These are phyloP conservation scores for Cytospora mali DNA, from an alignment of 2,329 filamentous ascomycete species.

Conservation along the genomic window DNA sequence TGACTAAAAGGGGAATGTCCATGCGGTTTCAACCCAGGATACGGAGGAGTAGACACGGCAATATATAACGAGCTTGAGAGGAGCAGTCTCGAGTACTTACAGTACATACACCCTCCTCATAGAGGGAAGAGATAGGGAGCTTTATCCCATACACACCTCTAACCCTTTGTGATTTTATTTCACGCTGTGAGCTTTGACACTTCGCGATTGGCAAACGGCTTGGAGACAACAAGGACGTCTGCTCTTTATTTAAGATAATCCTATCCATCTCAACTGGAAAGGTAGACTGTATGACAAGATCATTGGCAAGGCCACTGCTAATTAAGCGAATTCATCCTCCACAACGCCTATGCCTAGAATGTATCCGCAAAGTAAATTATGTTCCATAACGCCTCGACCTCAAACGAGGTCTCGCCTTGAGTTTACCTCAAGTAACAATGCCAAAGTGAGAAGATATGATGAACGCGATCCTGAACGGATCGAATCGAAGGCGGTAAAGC, in stretches of 20 bases:
- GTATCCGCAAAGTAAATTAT: constrained; percentile 27
- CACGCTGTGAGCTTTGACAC: background rate
- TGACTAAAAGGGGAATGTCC: constrained; percentile 27
- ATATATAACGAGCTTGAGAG: background rate
- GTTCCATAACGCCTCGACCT: constrained; percentile 13
- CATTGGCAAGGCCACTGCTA: background rate
- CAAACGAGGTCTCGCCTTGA: constrained; percentile 1
- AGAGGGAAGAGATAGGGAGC: background rate
- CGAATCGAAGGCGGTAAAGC: constrained; percentile 19
- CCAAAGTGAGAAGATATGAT: constrained; percentile 11
- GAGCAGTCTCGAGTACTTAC: background rate
- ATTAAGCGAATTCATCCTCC: background rate
- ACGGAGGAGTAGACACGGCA: background rate
- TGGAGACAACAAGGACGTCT: background rate
- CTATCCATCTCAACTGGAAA: background rate
- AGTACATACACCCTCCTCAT: background rate
- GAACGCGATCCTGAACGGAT: constrained; percentile 15
- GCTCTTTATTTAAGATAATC: background rate
- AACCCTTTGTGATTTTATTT: background rate
- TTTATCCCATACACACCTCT: background rate
- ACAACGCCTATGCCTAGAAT: constrained; percentile 25
- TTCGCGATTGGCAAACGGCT: background rate
- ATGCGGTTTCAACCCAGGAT: constrained; percentile 12
- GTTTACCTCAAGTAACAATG: background rate
- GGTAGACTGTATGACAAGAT: background rate